Evolutionary conservation across 306 rosid species (phyloP), one percentile per base, ranked within the genome.

Genomic region (Trichosanthes cucumerina): DNA sequence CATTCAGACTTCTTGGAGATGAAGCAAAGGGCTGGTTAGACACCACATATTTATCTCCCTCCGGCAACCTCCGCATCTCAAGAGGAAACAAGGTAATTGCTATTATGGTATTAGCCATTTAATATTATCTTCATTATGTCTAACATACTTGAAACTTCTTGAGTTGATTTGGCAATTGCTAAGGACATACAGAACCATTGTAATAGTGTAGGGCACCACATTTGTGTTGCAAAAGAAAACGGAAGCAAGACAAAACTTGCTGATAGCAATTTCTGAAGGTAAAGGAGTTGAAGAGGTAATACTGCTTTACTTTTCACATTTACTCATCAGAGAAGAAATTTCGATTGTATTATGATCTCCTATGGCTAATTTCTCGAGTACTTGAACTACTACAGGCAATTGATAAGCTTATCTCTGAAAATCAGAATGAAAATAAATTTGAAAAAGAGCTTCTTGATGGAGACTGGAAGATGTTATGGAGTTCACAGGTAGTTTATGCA

Each of bases 11-110:
- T 80, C 92, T 94, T 15, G 97, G 98, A 83, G 96, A 94, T 75
- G 98, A 94, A 88, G 96, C 96, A 78, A 92, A 89, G 87, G 98
- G 98, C 63, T 95, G 98, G 97, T 88, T 95, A 82, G 97, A 95
- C 81, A 95, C 96, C 81, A 92, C 97, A 53, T 95, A 95, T 81
- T 80, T 95, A 82, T 95, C 98, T 2, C 83, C 82, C 65, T 90
- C 98, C 0, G 98, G 98, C 75, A 88, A 88, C 87, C 92, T 95
- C 69, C 96, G 97, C 54, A 88, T 95, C 85, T 95, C 96, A 53
- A 92, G 92, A 90, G 98, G 98, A 88, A 94, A 87, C 82, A 95
- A 95, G 97, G 98, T 91, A 85, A n/a, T n/a, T n/a, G n/a, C n/a
- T n/a, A n/a, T n/a, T n/a, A n/a, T n/a, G n/a, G n/a, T n/a, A n/a